Percentiles rank a stretch among this genome's conserved stretches.
phyloP scores from a whole-genome alignment of 2,329 filamentous ascomycete genomes.

The Penicillium sp. region DNA sequence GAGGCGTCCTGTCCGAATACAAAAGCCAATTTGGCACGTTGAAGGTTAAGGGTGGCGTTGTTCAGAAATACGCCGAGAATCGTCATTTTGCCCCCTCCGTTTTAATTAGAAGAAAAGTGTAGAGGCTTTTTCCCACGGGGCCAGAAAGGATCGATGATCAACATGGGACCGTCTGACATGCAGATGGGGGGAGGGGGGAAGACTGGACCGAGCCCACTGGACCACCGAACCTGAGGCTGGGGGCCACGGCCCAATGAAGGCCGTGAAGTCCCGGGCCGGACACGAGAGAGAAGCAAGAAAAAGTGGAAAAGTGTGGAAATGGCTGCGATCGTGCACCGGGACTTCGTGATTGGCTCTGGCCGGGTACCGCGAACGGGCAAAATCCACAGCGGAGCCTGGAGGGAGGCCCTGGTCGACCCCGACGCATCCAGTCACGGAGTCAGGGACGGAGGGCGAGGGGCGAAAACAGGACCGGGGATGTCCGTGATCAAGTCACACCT shows the following conservation, averaged over 20 bases:
- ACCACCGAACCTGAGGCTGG: no score
- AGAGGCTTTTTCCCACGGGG: slow-evolving; percentile 1
- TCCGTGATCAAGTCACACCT: not conserved
- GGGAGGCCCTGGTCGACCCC: not conserved
- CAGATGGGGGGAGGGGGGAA: not conserved
- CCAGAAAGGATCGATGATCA: slow-evolving; percentile 15
- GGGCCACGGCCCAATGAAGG: no score
- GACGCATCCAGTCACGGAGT: not conserved
- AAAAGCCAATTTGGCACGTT: not conserved
- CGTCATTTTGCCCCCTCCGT: not conserved
- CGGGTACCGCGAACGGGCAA: not conserved
- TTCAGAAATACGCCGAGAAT: not conserved
- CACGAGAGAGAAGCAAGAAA: not conserved
- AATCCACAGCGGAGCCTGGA: not conserved
- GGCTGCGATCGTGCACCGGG: not conserved
- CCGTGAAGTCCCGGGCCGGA: not conserved
- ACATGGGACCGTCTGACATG: slow-evolving; percentile 15
- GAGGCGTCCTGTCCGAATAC: not conserved
- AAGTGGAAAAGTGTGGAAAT: not conserved
- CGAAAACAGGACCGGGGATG: slow-evolving; percentile 1
- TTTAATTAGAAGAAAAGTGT: not conserved
- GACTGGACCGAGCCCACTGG: not conserved
- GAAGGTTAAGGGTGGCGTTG: not conserved
- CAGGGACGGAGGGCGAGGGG: not conserved
- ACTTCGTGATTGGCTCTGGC: no score